Base-by-base conservation (phyloP, 345 rosid species). In the Aquilaria yunnanensis region DNA sequence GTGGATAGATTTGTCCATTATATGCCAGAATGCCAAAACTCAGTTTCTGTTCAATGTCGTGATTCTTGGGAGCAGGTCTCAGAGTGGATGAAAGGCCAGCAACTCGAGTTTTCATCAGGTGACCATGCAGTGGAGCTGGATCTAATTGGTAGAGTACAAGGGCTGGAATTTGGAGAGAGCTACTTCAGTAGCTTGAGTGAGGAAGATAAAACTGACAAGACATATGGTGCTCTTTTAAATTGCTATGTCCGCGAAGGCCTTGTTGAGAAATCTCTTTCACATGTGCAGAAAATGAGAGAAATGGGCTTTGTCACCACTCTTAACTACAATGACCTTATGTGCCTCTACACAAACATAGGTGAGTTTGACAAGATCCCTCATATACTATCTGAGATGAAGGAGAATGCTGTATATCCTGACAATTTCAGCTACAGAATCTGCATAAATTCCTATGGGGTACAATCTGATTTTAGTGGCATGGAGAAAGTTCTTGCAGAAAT, bases 141-240 rank as follows among this genome's bases (percentile, higher is more conserved):
- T 71, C 70, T 81, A 63, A 76, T 81, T 14, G 77, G 82, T 53
- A 71, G 55, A 53, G 79, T 78, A 75, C 63, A 48, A 9, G 80
- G 85, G 16, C 37, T 74, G 9, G 78, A 70, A 57, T 70, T 62
- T 31, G 83, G 79, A 13, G 73, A 78, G 72, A 67, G 37, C 59
- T 78, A 69, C 70, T 75, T 78, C 69, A 59, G 66, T 33, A 69
- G 73, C 68, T 47, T 78, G 60, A 56, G 34, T 16, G 77, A 71
- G 8, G 33, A 64, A 64, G 73, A 74, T 48, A 78, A 69, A 73
- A 29, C 23, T 34, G 74, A 63, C 56, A 69, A 78, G 63, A 49
- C 61, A 8, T 78, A 75, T 62, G 83, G 85, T 45, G 75, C 85
- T 67, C 85, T 78, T 58, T 62, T 81, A 53, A 68, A 69, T 63